Percentiles rank a stretch among this genome's conserved stretches.
These are phyloP conservation scores for Monascus ruber DNA, from an alignment of 2,329 filamentous ascomycete species.

Conservation along the genomic window DNA sequence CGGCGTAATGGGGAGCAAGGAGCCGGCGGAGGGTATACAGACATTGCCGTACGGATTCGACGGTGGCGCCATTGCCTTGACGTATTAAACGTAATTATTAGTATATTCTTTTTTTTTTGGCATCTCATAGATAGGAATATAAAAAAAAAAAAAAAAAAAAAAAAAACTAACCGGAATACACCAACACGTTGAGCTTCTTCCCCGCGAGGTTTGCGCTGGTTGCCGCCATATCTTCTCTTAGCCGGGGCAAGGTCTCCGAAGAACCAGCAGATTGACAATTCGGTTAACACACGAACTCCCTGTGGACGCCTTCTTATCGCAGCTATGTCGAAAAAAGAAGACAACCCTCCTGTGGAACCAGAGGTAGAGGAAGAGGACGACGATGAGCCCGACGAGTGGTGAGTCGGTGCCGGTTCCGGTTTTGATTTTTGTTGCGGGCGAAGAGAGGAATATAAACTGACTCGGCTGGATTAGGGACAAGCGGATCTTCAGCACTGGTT, in stretches of 20 bases:
- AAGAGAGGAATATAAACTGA: background rate
- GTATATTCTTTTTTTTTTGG: background rate
- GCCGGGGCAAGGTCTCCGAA: background rate
- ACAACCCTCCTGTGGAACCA: slow-evolving; percentile 25
- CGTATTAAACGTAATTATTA: slow-evolving; percentile 16
- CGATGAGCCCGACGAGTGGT: slow-evolving; percentile 96
- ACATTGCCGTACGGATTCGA: slow-evolving; percentile 81
- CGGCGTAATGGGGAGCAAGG: slow-evolving; percentile 81
- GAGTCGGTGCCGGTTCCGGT: slow-evolving; percentile 17
- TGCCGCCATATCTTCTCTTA: slow-evolving; percentile 16
- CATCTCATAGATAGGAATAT: slow-evolving; percentile 1
- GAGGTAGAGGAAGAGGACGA: slow-evolving; percentile 63
- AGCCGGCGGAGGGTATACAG: slow-evolving; percentile 76
- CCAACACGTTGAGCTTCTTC: slow-evolving; percentile 75
- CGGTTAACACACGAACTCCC: slow-evolving; percentile 1
- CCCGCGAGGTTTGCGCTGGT: slow-evolving; percentile 42
- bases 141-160: slow-evolving; percentile 14
- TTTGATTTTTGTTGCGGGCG: no score
- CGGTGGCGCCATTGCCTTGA: slow-evolving; percentile 69
- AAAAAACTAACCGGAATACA: slow-evolving; percentile 64
- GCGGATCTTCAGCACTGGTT: slow-evolving; percentile 93
- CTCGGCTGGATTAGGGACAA: slow-evolving; percentile 60
- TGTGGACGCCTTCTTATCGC: slow-evolving; percentile 1
- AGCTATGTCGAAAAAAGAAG: slow-evolving; percentile 49
- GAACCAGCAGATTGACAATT: no score